These are phyloP conservation scores for Penicillium cataractarum DNA, from an alignment of 495 filamentous ascomycete species.

Conservation along the genomic window DNA sequence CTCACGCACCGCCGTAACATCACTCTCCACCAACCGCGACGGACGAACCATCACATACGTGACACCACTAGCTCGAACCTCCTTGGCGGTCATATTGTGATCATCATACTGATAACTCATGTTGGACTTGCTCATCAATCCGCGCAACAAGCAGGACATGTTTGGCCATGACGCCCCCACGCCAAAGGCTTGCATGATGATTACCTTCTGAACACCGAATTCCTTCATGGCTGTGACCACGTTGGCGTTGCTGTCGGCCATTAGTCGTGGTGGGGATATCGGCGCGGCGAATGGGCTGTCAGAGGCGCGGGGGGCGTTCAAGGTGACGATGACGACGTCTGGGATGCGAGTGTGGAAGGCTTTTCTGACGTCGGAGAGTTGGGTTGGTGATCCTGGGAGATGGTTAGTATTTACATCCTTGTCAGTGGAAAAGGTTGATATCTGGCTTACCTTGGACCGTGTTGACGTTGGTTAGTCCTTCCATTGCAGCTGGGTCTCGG, in stretches of 20 bases:
- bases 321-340: constrained; percentile 47
- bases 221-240: constrained; percentile 44
- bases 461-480: constrained; percentile 13
- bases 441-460: constrained; percentile 29
- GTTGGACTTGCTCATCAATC: constrained; percentile 49
- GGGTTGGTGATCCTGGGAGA: constrained; percentile 47
- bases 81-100: constrained; percentile 44
- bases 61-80: constrained; percentile 42
- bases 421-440: neutral
- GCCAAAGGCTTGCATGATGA: constrained; percentile 50
- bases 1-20: constrained; percentile 23
- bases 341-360: constrained; percentile 36
- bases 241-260: constrained; percentile 50
- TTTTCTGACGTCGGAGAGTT: constrained; percentile 38
- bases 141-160: constrained; percentile 42
- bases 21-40: constrained; percentile 36
- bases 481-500: constrained; percentile 22
- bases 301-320: constrained; percentile 45
- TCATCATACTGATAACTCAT: constrained; percentile 50
- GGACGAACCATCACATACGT: constrained; percentile 50
- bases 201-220: constrained; percentile 40
- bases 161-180: constrained; percentile 51
- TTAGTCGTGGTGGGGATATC: constrained; percentile 45
- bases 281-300: constrained; percentile 50
- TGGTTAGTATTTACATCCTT: too few relatives aligned